phyloP scores from a whole-genome alignment of 805 yeast species.

The Nakazawaea holstii region DNA sequence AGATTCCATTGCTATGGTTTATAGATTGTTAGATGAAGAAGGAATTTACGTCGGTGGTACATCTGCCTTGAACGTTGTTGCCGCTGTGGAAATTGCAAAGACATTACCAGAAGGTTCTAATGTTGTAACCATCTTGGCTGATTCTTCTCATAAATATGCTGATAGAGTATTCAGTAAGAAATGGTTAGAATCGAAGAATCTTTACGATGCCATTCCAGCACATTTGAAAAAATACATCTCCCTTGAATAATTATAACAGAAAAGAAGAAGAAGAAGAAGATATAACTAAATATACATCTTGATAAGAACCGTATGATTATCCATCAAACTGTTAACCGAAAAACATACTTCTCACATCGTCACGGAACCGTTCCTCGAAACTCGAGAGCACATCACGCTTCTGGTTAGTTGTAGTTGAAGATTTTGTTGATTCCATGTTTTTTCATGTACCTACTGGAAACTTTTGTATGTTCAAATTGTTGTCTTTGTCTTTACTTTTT shows the following conservation, averaged over 20 bases:
- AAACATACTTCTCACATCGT: too few species aligned
- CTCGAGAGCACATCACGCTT: too few species aligned
- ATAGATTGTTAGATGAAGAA: slow-evolving; percentile 78
- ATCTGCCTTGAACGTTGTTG: slow-evolving; percentile 84
- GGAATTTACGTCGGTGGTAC: slow-evolving; percentile 91
- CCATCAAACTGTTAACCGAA: too few species aligned
- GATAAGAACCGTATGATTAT: too few species aligned
- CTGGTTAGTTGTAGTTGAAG: too few species aligned
- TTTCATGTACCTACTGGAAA: too few species aligned
- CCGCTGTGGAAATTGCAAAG: slow-evolving; percentile 75
- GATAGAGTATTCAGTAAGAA: slow-evolving; percentile 71
- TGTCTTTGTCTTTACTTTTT: too few species aligned
- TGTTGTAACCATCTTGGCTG: slow-evolving; percentile 85
- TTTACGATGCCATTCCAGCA: slow-evolving; percentile 64
- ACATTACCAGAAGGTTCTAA: slow-evolving; percentile 71
- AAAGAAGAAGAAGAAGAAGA: too few species aligned
- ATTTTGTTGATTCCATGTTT: too few species aligned
- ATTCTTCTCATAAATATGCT: slow-evolving; percentile 85
- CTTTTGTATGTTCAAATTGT: too few species aligned
- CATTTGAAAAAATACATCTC: slow-evolving; percentile 65
- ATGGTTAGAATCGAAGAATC: slow-evolving; percentile 70
- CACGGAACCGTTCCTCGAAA: too few species aligned
- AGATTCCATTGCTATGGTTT: slow-evolving; percentile 78
- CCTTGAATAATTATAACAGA: slow-evolving; percentile 31
- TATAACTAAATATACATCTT: too few species aligned